Evolutionary conservation across 1,284 basidiomycete species (phyloP).

Genomic region (Trichosporon inkin): DNA sequence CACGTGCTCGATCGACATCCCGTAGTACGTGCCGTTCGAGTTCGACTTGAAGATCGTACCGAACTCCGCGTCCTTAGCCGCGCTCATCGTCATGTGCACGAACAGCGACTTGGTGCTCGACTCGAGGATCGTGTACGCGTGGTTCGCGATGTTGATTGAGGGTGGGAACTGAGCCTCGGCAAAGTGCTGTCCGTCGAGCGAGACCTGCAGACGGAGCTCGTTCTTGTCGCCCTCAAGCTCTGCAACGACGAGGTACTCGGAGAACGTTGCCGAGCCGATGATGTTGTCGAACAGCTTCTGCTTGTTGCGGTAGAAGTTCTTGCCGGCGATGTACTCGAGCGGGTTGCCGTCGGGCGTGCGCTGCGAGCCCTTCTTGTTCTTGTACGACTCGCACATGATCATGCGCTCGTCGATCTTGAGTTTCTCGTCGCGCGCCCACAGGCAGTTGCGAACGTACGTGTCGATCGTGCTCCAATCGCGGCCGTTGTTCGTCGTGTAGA

Average conservation of each 20-base stretch:
- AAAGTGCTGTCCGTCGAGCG: conserved; percentile 80
- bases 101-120: conserved; percentile 90
- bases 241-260: conserved; percentile 90
- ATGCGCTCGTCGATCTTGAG: conserved; percentile 75
- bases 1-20: conserved; percentile 76
- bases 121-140: conserved; percentile 65
- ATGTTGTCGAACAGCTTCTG: conserved; percentile 77
- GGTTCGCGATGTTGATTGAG: conserved; percentile 75
- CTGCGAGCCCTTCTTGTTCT: conserved; percentile 78
- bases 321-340: conserved; percentile 73
- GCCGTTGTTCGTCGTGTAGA: conserved; percentile 73
- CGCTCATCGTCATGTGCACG: conserved; percentile 89
- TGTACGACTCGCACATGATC: conserved; percentile 88
- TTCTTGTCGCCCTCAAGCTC: conserved; percentile 57
- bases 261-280: conserved; percentile 94
- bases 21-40: conserved; percentile 96
- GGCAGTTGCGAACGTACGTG: conserved; percentile 81
- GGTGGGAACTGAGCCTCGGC: conserved; percentile 85
- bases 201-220: conserved; percentile 79
- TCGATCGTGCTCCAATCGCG: conserved; percentile 73
- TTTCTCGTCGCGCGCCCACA: conserved; percentile 79
- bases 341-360: conserved; percentile 59
- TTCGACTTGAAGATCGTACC: conserved; percentile 92
- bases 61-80: conserved; percentile 69
- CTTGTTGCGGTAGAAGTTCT: conserved; percentile 68